Conservation (phyloP, 1,284 basidiomycete genomes). For the Cryptococcus hybrid region DNA sequence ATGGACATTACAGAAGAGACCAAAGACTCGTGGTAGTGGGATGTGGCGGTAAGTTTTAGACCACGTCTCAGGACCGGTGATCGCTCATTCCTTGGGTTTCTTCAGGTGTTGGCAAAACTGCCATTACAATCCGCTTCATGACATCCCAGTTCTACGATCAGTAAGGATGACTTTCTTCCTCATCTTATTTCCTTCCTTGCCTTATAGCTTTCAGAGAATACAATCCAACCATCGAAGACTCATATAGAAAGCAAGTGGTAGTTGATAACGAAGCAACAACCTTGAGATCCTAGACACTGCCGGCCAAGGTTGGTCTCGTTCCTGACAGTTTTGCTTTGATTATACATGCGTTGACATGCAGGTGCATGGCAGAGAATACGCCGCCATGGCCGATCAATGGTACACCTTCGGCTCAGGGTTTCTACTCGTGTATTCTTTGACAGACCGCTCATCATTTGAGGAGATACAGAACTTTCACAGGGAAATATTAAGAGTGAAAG, state of each 20-base stretch:
- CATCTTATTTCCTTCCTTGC: neutral
- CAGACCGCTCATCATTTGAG: slow-evolving; percentile 57
- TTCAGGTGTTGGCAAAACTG: slow-evolving; percentile 54
- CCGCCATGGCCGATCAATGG: slow-evolving; percentile 59
- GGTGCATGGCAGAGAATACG: slow-evolving; percentile 33
- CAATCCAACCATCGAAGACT: slow-evolving; percentile 57
- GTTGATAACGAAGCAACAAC: slow-evolving; percentile 59
- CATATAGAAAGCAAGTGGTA: slow-evolving; percentile 54
- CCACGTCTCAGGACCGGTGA: slow-evolving; percentile 24
- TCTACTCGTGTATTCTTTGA: slow-evolving; percentile 59
- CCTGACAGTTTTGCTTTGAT: neutral
- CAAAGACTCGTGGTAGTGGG: slow-evolving; percentile 56
- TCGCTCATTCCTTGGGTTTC: neutral
- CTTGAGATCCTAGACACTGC: slow-evolving; percentile 59
- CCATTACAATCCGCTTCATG: slow-evolving; percentile 57
- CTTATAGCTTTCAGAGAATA: slow-evolving; percentile 37
- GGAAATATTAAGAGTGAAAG: slow-evolving; percentile 55
- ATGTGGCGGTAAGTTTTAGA: slow-evolving; percentile 51
- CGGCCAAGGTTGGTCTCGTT: slow-evolving; percentile 46
- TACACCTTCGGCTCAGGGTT: slow-evolving; percentile 59
- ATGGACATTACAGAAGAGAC: slow-evolving; percentile 10
- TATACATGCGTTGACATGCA: slow-evolving; percentile 3
- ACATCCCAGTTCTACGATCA: slow-evolving; percentile 55
- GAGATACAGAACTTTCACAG: slow-evolving; percentile 55
- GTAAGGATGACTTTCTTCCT: slow-evolving; percentile 14